Evolutionary conservation across 2,329 filamentous ascomycete species (phyloP).

Genomic region (Pyrenophora teres): DNA sequence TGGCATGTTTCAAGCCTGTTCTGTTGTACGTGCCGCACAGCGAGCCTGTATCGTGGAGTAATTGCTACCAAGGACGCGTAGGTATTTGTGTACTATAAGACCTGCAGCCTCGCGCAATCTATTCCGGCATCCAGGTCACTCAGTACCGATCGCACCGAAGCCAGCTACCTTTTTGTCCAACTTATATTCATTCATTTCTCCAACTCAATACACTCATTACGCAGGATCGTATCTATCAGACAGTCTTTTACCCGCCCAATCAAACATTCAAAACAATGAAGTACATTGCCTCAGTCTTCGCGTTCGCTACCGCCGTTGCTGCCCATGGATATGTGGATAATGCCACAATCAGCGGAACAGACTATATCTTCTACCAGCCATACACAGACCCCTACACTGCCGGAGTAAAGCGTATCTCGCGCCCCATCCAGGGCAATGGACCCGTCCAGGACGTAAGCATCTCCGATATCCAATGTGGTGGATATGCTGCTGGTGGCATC

Average conservation of each 20-base stretch:
- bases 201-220: constrained; percentile 8
- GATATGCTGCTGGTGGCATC: constrained; percentile 56
- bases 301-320: constrained; percentile 35
- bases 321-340: constrained; percentile 46
- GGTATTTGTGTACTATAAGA: constrained; percentile 23
- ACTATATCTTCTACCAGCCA: constrained; percentile 44
- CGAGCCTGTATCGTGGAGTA: constrained; percentile 22
- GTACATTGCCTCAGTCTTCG: constrained; percentile 35
- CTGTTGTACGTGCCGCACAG: constrained; percentile 13
- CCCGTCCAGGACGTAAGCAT: constrained; percentile 60
- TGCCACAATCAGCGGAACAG: constrained; percentile 39
- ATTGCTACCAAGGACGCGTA: constrained; percentile 12
- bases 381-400: constrained; percentile 43
- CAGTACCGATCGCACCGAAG: constrained; percentile 23
- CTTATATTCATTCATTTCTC: constrained; percentile 18
- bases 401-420: constrained; percentile 57
- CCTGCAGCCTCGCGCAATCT: constrained; percentile 20
- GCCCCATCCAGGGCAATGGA: constrained; percentile 62
- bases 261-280: constrained; percentile 32
- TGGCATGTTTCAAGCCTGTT: constrained; percentile 24
- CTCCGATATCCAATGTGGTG: constrained; percentile 62
- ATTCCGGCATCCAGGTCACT: constrained; percentile 23
- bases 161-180: constrained; percentile 12
- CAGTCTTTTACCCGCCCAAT: not conserved
- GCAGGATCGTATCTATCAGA: constrained; percentile 9